Evolutionary conservation across 2,329 filamentous ascomycete species (phyloP).

Genomic region (Hypoxylon sp.): DNA sequence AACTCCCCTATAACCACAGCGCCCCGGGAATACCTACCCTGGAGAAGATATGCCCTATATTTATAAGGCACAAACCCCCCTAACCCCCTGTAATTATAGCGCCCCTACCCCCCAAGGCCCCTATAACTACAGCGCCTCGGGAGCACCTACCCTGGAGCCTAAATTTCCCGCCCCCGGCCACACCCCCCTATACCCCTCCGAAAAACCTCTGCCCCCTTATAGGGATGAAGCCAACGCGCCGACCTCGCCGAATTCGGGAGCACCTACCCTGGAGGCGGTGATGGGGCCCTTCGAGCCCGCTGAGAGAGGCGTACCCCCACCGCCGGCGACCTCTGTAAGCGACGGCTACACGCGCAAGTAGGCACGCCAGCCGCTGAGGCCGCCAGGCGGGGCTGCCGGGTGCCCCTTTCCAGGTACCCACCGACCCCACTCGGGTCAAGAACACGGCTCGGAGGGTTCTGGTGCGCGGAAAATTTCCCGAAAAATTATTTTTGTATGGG

Average conservation of each 20-base stretch:
- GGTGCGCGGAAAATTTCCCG: background rate
- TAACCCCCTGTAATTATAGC: background rate
- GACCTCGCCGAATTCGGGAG: background rate
- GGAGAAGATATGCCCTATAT: background rate
- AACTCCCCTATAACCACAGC: background rate
- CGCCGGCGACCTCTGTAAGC: background rate
- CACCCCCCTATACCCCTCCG: background rate
- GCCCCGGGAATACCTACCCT: background rate
- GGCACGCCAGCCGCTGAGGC: background rate
- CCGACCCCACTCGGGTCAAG: background rate
- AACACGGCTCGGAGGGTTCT: background rate
- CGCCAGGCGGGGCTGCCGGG: background rate
- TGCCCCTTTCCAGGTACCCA: constrained; percentile 28
- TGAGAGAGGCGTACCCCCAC: background rate
- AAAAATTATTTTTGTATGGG: background rate
- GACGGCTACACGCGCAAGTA: background rate
- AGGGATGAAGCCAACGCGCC: background rate
- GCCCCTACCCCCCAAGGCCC: background rate
- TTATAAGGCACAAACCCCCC: background rate
- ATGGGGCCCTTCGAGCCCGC: background rate
- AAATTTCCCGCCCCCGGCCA: background rate
- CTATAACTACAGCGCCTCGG: too few relatives aligned
- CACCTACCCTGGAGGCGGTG: background rate
- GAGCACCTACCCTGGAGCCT: too few relatives aligned
- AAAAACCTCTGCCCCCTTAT: background rate